These are phyloP conservation scores for Strigomonas culicis DNA, from an alignment of 208 protist species.

Conservation along the genomic window DNA sequence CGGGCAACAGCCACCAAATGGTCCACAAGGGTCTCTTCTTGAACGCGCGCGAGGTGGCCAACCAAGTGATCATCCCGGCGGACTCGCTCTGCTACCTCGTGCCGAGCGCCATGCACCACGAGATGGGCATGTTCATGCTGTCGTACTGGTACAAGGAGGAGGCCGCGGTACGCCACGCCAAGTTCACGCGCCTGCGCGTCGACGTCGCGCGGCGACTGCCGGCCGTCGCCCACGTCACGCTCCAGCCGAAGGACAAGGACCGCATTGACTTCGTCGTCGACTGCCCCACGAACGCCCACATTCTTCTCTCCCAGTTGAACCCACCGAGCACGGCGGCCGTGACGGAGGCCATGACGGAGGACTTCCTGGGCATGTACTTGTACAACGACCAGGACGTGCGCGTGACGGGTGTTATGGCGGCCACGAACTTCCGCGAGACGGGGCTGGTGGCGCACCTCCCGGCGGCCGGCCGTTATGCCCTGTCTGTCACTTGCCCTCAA, in stretches of 20 bases:
- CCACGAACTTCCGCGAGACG: slow-evolving; percentile 62
- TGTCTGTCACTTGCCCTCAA: slow-evolving; percentile 55
- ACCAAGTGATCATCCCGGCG: slow-evolving; percentile 43
- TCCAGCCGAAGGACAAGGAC: slow-evolving; percentile 35
- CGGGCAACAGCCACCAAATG: slow-evolving; percentile 71
- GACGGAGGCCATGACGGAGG: slow-evolving; percentile 51
- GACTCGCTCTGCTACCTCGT: slow-evolving; percentile 70
- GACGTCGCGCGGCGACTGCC: slow-evolving; percentile 48
- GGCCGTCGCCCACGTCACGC: slow-evolving; percentile 57
- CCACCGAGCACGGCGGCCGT: slow-evolving; percentile 16
- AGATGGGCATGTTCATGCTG: slow-evolving; percentile 63
- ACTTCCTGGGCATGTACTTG: slow-evolving; percentile 74
- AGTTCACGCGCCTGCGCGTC: slow-evolving; percentile 34
- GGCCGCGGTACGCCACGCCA: slow-evolving; percentile 28
- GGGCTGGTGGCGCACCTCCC: slow-evolving; percentile 48
- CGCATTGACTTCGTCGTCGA: slow-evolving; percentile 75
- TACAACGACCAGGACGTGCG: slow-evolving; percentile 47
- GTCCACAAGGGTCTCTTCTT: slow-evolving; percentile 61
- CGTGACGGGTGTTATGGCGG: slow-evolving; percentile 41
- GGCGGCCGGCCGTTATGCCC: slow-evolving; percentile 45
- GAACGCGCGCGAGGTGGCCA: slow-evolving; percentile 59
- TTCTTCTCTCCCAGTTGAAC: slow-evolving; percentile 66
- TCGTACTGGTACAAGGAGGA: slow-evolving; percentile 60
- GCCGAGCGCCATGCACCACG: slow-evolving; percentile 64
- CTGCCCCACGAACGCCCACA: slow-evolving; percentile 52